Conservation (phyloP, 768 basidiomycete species). For the Cystobasidiopsis lactophilus region DNA sequence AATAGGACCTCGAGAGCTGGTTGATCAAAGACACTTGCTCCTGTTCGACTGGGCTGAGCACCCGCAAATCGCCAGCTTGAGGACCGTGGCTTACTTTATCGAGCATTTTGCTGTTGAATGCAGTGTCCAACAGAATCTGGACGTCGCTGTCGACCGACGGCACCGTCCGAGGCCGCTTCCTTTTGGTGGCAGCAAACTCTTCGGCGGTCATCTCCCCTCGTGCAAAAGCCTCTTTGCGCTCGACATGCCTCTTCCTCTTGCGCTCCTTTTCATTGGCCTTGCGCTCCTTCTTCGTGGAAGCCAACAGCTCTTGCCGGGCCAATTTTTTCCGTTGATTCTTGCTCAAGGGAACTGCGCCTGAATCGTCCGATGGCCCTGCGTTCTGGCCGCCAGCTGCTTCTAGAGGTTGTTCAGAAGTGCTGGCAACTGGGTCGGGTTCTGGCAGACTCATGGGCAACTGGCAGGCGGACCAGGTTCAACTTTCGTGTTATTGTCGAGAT, state of each 20-base stretch:
- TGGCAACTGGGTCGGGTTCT: no score
- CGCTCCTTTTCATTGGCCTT: conserved; percentile 49
- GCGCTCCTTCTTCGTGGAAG: conserved; percentile 44
- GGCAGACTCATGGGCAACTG: no score
- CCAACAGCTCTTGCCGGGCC: conserved; percentile 32
- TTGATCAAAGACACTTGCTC: conserved; percentile 69
- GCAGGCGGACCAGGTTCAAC: no score
- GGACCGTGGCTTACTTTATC: conserved; percentile 75
- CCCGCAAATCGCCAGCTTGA: no score
- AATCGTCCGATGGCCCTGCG: neutral
- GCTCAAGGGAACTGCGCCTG: neutral
- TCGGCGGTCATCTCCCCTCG: no score
- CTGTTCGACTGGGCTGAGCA: no score
- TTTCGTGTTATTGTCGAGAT: no score
- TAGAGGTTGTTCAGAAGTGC: no score
- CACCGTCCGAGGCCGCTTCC: no score
- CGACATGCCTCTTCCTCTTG: conserved; percentile 40
- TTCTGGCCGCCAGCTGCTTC: no score
- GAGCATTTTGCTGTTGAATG: conserved; percentile 78
- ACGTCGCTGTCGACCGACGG: conserved; percentile 44
- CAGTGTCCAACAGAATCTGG: conserved; percentile 60
- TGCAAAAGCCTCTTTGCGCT: conserved; percentile 31
- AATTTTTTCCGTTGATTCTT: conserved; percentile 10
- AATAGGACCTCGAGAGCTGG: conserved; percentile 80
- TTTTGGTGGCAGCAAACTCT: no score